Evolutionary conservation across 768 basidiomycete genomes (phyloP).

Genomic region (Boletus subparvulus): DNA sequence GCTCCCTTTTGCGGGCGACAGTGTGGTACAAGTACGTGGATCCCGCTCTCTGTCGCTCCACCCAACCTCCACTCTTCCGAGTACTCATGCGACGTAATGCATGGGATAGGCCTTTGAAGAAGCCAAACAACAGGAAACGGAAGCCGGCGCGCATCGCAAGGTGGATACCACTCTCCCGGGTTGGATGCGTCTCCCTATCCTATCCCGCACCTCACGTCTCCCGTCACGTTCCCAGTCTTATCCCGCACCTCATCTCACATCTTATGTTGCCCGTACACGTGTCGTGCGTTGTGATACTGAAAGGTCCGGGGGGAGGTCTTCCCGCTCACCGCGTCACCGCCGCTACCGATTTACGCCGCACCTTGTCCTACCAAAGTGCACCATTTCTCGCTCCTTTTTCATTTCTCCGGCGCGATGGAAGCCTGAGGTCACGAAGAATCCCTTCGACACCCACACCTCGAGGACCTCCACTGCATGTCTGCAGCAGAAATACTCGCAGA

Average conservation of each 20-base stretch:
- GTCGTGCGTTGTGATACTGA: slow-evolving; percentile 43
- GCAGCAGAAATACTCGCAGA: slow-evolving; percentile 81
- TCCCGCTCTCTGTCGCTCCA: too few species aligned
- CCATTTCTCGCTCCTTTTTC: slow-evolving; percentile 25
- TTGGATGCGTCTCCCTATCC: slow-evolving; percentile 74
- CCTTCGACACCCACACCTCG: slow-evolving; percentile 69
- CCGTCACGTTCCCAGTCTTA: too few species aligned
- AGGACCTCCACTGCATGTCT: slow-evolving; percentile 79
- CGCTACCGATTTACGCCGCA: slow-evolving; percentile 31
- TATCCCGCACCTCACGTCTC: neutral
- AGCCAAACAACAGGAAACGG: slow-evolving; percentile 78
- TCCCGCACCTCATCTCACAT: neutral
- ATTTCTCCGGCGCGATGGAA: slow-evolving; percentile 25
- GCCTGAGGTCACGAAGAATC: slow-evolving; percentile 39
- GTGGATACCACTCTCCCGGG: slow-evolving; percentile 91
- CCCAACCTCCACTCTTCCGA: too few species aligned
- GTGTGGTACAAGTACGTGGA: slow-evolving; percentile 78
- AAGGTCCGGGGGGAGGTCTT: slow-evolving; percentile 13
- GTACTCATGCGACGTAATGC: neutral
- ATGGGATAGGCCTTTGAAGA: slow-evolving; percentile 84
- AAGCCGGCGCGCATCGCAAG: slow-evolving; percentile 81
- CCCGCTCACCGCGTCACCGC: slow-evolving; percentile 14
- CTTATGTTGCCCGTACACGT: slow-evolving; percentile 35
- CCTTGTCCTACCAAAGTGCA: slow-evolving; percentile 34
- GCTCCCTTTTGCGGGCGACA: slow-evolving; percentile 94